These are phyloP conservation scores for Globisporangium heterothallicum DNA, from an alignment of 352 stramenopile species.

Conservation along the genomic window DNA sequence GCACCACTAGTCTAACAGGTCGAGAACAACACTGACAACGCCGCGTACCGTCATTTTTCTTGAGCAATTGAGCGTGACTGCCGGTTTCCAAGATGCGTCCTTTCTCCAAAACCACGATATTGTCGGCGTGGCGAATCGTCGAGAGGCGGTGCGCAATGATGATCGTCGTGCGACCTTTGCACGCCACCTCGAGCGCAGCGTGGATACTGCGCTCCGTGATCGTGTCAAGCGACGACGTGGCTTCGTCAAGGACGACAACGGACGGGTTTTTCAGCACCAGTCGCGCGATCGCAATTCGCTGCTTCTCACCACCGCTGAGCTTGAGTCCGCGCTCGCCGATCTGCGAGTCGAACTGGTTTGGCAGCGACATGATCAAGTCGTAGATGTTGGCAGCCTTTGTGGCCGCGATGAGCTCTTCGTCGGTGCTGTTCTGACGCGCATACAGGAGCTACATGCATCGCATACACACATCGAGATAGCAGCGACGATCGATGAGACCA, in stretches of 20 bases:
- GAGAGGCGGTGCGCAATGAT: conserved; percentile 81
- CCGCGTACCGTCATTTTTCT: conserved; percentile 33
- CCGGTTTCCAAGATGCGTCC: conserved; percentile 47
- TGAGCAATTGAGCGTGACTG: conserved; percentile 35
- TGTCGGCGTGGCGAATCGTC: conserved; percentile 68
- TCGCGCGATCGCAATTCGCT: conserved; percentile 77
- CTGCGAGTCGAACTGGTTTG: conserved; percentile 88
- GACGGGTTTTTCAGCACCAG: conserved; percentile 73
- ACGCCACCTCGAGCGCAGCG: conserved; percentile 44
- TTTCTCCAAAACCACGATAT: conserved; percentile 58
- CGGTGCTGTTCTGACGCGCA: conserved; percentile 72
- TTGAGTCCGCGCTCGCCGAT: conserved; percentile 78
- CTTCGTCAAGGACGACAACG: conserved; percentile 77
- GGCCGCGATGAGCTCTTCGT: conserved; percentile 89
- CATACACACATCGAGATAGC: conserved; percentile 7
- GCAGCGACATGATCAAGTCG: conserved; percentile 91
- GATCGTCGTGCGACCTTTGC: conserved; percentile 55
- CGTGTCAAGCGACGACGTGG: conserved; percentile 73
- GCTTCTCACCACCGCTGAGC: conserved; percentile 76
- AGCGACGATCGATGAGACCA: neutral
- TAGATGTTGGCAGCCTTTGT: conserved; percentile 91
- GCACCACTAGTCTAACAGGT: neutral
- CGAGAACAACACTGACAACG: neutral
- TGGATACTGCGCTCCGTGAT: conserved; percentile 70
- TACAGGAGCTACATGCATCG: conserved; percentile 80